Base-by-base conservation (phyloP, 148 eudicot genomes). In the Diospyros lotus region DNA sequence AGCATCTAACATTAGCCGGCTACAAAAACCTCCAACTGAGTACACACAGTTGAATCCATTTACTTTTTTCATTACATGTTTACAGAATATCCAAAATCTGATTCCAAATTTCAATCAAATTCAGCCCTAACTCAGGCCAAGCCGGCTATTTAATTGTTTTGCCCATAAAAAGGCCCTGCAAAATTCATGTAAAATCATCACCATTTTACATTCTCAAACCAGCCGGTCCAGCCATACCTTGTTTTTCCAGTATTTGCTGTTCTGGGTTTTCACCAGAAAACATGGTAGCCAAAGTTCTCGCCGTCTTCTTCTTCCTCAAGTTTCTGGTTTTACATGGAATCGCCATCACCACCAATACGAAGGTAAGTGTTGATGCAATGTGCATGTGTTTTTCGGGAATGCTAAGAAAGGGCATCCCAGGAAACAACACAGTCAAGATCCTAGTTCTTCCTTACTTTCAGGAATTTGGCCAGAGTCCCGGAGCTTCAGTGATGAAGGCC, bases 391-490 rank as follows among this genome's bases (percentile, higher is more conserved):
- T 28, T 28, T 28, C 0, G 28, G 28, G 28, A 28, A 28, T 28
- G 28, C 28, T 28, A 28, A 28, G 28, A 28, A 28, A 28, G 28
- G 28, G 0, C 28, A 28, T 28, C 28, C 28, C 28, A 28, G 28
- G 28, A 28, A 48, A 48, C 4, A 48, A 4, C 6, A 48, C 52
- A 4, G 52, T 48, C 4, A 2, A 14, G 4, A 62, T 15, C 38
- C 9, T 9, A 38, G 4, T 3, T 12, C 14, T 58, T 58, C 2
- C 40, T 14, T 63, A 6, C 12, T 42, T 0, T 46, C 73, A 81
- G 87, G 87, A 40, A 61, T 84, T 68, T 84, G 87, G 87, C 87
- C 87, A 42, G 87, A 84, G 67, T 84, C 84, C 6, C 71, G 74
- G 69, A 84, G 87, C 78, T 84, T 78, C 70, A 69, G 54, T 39